A percentile compares a stretch with the other conserved stretches of the same genome.
Evolutionary conservation across 2,329 filamentous ascomycete genomes (phyloP).

Genomic region (Fusarium sp.): DNA sequence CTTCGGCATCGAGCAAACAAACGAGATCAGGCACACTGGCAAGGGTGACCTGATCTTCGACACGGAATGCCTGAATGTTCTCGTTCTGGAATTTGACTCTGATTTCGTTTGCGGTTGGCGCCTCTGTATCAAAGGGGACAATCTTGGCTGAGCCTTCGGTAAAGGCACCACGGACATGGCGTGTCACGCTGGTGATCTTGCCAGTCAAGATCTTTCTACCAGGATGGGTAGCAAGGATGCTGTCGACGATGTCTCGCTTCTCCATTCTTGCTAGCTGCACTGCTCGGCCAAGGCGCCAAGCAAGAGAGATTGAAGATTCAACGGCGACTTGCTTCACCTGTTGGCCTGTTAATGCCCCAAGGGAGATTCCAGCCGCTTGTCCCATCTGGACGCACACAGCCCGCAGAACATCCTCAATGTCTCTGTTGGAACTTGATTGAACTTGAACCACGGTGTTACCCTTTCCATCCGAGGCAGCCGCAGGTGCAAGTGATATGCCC

Average conservation of each 20-base stretch:
- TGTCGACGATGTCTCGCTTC: not conserved
- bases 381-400: not conserved
- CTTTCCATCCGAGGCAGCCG: conserved; percentile 10
- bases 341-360: not conserved
- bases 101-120: not conserved
- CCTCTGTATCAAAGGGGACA: not conserved
- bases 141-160: not conserved
- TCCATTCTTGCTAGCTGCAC: not conserved
- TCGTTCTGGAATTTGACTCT: not conserved
- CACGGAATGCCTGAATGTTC: not conserved
- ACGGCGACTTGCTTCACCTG: not conserved
- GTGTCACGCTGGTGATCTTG: not conserved
- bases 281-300: not conserved
- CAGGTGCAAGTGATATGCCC: not conserved
- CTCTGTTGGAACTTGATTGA: not conserved
- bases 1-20: conserved; percentile 11
- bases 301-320: not conserved
- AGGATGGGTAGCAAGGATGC: not conserved
- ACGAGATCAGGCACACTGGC: conserved; percentile 26
- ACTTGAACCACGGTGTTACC: conserved; percentile 7
- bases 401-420: not conserved
- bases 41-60: not conserved
- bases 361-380: not conserved
- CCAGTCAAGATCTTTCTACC: not conserved
- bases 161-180: not conserved